Conservation (phyloP, 169 alveolate genomes). For the Plasmodium cynomolgi region DNA sequence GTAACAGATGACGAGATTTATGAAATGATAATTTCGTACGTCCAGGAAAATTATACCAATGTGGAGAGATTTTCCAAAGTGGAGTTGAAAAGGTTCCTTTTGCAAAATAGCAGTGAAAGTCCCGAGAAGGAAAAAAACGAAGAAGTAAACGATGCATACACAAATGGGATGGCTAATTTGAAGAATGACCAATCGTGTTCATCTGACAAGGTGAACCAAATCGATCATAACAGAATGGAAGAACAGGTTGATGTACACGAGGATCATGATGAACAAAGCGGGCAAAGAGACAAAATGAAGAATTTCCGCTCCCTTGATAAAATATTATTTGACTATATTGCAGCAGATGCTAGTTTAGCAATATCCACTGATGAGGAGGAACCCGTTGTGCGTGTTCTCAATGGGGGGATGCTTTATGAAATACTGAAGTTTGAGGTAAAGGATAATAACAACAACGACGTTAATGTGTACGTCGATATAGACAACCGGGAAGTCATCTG, state of each 20-base stretch:
- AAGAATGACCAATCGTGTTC: background rate
- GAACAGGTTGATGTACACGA: background rate
- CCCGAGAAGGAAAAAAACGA: background rate
- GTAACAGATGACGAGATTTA: slow-evolving; percentile 22
- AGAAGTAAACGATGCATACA: background rate
- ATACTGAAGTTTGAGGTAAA: slow-evolving; percentile 44
- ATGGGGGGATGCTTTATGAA: slow-evolving; percentile 11
- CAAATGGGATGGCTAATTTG: background rate
- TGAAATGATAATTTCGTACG: slow-evolving; percentile 54
- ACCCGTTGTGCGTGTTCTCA: background rate
- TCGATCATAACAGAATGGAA: background rate
- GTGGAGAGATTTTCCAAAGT: slow-evolving; percentile 56
- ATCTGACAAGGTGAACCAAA: background rate
- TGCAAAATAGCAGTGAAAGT: background rate
- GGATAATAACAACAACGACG: slow-evolving; percentile 36
- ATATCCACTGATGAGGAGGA: slow-evolving; percentile 24
- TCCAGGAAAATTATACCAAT: slow-evolving; percentile 54
- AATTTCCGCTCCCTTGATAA: slow-evolving; percentile 5
- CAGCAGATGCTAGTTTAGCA: background rate
- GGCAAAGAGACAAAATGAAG: background rate
- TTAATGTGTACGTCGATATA: slow-evolving; percentile 61
- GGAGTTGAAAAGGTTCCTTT: slow-evolving; percentile 3
- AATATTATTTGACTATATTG: slow-evolving; percentile 25
- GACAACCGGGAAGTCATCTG: slow-evolving; percentile 66
- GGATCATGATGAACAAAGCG: background rate